phyloP scores from a whole-genome alignment of 2,329 filamentous ascomycete genomes.

The Cercospora sesami region DNA sequence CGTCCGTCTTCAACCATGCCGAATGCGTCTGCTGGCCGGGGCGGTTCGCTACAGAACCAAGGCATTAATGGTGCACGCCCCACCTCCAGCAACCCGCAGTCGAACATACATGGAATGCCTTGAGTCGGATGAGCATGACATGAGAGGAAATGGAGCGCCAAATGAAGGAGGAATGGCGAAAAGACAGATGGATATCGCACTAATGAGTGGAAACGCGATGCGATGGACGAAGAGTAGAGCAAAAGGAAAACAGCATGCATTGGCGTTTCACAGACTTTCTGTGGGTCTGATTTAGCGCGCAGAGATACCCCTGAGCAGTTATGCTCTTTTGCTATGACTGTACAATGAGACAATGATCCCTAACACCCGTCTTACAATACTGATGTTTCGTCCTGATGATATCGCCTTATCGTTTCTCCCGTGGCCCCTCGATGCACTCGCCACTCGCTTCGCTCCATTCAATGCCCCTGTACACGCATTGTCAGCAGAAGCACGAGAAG shows the following conservation, averaged over 20 bases:
- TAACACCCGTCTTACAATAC: background rate
- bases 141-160: background rate
- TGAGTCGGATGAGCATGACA: background rate
- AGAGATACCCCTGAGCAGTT: background rate
- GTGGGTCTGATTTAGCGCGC: background rate
- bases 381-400: background rate
- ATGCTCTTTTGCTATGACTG: background rate
- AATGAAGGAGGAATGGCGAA: background rate
- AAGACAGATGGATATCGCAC: background rate
- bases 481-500: background rate
- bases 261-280: background rate
- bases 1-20: constrained; percentile 1
- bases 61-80: background rate
- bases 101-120: background rate
- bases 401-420: no score
- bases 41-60: background rate
- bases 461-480: background rate
- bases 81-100: background rate
- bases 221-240: background rate
- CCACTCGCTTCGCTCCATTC: background rate
- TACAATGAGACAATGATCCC: background rate
- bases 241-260: background rate
- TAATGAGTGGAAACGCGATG: background rate
- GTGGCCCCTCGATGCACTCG: background rate
- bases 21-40: background rate